Base-by-base conservation (phyloP, 441 rosid genomes). In the Macaranga tanarius region DNA sequence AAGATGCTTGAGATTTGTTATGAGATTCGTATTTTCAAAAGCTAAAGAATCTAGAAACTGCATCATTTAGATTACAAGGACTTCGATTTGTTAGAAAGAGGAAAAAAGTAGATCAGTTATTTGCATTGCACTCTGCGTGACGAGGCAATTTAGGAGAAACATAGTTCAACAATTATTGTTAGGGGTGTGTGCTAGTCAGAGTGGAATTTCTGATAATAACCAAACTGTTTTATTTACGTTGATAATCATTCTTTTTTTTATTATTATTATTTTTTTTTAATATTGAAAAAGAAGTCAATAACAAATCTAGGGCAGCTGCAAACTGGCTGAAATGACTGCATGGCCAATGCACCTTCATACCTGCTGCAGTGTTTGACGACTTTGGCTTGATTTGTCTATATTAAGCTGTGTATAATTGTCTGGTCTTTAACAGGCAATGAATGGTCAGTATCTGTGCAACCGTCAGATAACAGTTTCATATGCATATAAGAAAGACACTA, bases 401-500 rank as follows among this genome's bases (percentile, higher is more conserved):
- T 34, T 10, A n/a, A 25, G 62, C 67, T 54, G 13, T 61, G 19
- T 40, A 3, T 48, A 28, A 45, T 28, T 55, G 42, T 71, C 65
- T 75, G 72, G 67, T 25, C 17, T 48, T 42, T 74, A 72, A 52
- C 71, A 95, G 99, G 92, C 98, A 66, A 95, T 95, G 98, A 91
- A 86, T 70, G 99, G 97, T 22, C 99, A 93, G 45, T 90, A 90
- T 80, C 96, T 95, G 2, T 89, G 98, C 85, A 95, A 95, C 77
- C 92, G 94, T 65, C 96, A 93, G 80, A 95, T 95, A 76, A 91
- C 99, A 44, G 99, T 91, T 42, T 95, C 99, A 1, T 93, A 95
- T 73, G 99, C 98, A 12, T 93, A 93, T 72, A 95, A 93, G 88
- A 93, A 95, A 86, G 98, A 95, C 82, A 91, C 99, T 6, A 95